phyloP scores from a whole-genome alignment of 1,139 yeast species.

The Yamadazyma mexicana region DNA sequence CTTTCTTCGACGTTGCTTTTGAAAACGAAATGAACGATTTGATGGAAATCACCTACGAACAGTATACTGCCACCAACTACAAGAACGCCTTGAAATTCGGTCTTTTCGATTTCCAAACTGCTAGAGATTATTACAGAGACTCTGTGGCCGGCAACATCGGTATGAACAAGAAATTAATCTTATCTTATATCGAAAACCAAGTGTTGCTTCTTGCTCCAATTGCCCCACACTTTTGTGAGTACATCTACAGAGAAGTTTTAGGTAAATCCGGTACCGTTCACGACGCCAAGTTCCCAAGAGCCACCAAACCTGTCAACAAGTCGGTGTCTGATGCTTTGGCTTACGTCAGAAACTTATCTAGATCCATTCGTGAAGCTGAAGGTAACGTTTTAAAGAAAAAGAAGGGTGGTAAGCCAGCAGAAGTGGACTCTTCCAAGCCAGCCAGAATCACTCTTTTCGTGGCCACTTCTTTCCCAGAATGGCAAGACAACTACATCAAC shows the following conservation, averaged over 20 bases:
- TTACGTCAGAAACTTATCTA: slow-evolving; percentile 74
- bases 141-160: slow-evolving; percentile 55
- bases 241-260: slow-evolving; percentile 79
- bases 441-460: slow-evolving; percentile 71
- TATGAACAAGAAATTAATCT: slow-evolving; percentile 83
- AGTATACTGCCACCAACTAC: slow-evolving; percentile 72
- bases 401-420: slow-evolving; percentile 78
- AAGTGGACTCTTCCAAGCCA: slow-evolving; percentile 72
- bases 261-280: slow-evolving; percentile 65
- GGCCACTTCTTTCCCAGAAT: slow-evolving; percentile 86
- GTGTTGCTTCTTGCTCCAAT: slow-evolving; percentile 83
- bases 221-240: slow-evolving; percentile 96
- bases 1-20: slow-evolving; percentile 84
- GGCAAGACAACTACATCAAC: slow-evolving; percentile 91
- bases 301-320: slow-evolving; percentile 62
- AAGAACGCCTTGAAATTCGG: slow-evolving; percentile 90
- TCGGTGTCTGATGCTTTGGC: slow-evolving; percentile 65
- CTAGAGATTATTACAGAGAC: slow-evolving; percentile 96
- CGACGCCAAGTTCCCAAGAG: slow-evolving; percentile 75
- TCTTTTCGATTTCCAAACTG: slow-evolving; percentile 88
- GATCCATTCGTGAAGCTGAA: slow-evolving; percentile 91
- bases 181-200: slow-evolving; percentile 83
- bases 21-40: slow-evolving; percentile 91
- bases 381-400: slow-evolving; percentile 85
- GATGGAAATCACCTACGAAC: slow-evolving; percentile 68